Base-by-base conservation (phyloP, 805 yeast genomes). In the Ogataea neopini region DNA sequence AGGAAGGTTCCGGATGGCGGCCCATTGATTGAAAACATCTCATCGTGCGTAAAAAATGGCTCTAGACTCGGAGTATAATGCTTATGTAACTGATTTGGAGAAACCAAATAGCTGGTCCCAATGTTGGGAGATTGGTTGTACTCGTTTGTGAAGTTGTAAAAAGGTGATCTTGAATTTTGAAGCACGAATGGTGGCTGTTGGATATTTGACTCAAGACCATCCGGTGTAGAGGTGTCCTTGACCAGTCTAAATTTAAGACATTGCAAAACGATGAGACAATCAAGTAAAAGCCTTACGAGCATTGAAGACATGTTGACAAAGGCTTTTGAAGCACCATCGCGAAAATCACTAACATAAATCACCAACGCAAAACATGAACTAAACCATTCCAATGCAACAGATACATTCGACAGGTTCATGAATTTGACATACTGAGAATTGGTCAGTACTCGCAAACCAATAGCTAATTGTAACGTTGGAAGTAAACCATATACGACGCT, bases 391-490 rank as follows among this genome's bases (percentile, higher is more conserved):
- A 43, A 30, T 3, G 28, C 28, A 13, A 40, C 43, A 14, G 47
- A 22, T 3, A 36, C 11, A 9, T 17, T 13, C 6, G 53, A 49
- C 8, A 47, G 26, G 18, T 40, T 50, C 39, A 45, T 47, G 26
- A 37, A 39, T 10, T 20, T 41, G 9, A 23, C 25, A 20, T 44
- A 43, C 14, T 42, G 26, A 14, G 28, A 9, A 35, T 28, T 50
- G 10, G 9, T 33, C 11, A 38, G 36, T 13, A 38, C 36, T 13
- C 29, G 38, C n/a, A 40, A 35, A 39, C 42, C 48, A n/a, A 48
- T 23, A 4, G 33, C 23, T 7, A 52, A 18, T 37, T 47, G 53
- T 13, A 43, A 14, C 10, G 35, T 10, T 3, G 50, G 53, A 3
- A 45, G 47, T 3, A 43, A 6, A 2, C 47, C 45, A 15, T 30